Evolutionary conservation across 495 filamentous ascomycete genomes (phyloP), one percentile per base, ranked within the genome.

Genomic region (Penicillium canescens): DNA sequence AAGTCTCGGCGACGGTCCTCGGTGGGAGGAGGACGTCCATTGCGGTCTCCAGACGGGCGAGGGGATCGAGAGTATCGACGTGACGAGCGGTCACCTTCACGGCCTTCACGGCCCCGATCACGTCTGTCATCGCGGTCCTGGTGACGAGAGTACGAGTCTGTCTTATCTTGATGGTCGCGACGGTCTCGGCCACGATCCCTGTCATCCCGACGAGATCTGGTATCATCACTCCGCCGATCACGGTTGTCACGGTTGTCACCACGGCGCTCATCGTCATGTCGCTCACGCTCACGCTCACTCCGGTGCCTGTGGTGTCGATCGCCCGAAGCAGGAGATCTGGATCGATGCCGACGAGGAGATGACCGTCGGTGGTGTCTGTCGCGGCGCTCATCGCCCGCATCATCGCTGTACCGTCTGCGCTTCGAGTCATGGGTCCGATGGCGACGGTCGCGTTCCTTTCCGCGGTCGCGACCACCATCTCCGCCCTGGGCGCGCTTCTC

Each of bases 401-500:
- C 63, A 55, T 69, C 65, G 40, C 66, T 64, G 39, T 68, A 60
- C 37, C 62, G 50, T 35, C 65, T 62, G 48, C 59, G 60, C 57
- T 54, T 68, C 3, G 64, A 65, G 20, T 62, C 63, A 42, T 61
- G 63, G 6, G 54, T 52, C 13, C 60, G 60, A 54, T 60, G 60
- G 39, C 52, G 54, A 21, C 54, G 55, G 1, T 62, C 62, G 16
- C 54, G 48, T 23, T 54, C 50, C 13, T 55, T 52, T 24, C 60
- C 62, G 12, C 59, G 51, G 40, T 60, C 51, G 2, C 58, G 68
- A 68, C 52, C 60, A 49, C 50, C 48, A 39, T 55, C 57, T 43
- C 76, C 61, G 53, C 61, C 46, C 57, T 75, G 28, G 7, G 28
- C 84, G 34, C 60, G 83, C 81, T 21, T 78, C 41, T 83, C 82